phyloP scores from a whole-genome alignment of 345 rosid species.

The Zanthoxylum bungeanum region DNA sequence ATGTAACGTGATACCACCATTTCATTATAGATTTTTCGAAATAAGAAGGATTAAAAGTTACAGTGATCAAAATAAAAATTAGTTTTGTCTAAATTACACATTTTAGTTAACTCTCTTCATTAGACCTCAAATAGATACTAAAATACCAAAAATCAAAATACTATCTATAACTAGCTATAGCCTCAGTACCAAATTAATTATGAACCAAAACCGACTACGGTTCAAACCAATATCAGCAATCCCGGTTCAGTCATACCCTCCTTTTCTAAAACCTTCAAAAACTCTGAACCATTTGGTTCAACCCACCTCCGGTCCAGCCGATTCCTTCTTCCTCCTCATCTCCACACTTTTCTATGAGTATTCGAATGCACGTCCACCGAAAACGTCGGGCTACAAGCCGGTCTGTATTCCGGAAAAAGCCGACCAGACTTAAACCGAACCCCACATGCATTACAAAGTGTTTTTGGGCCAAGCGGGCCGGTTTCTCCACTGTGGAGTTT shows the following conservation, averaged over 20 bases:
- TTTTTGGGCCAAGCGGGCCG: conserved; percentile 57
- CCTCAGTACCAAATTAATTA: neutral
- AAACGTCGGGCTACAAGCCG: conserved; percentile 63
- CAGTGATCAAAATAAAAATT: too few species aligned
- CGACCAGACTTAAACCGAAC: conserved; percentile 62
- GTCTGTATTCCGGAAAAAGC: conserved; percentile 58
- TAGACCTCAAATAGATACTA: neutral
- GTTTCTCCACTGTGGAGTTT: conserved; percentile 68
- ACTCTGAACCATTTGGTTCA: conserved; percentile 28
- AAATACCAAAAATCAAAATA: conserved; percentile 5
- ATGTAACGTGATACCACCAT: too few species aligned
- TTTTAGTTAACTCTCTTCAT: too few species aligned
- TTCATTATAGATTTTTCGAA: too few species aligned
- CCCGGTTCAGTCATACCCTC: neutral
- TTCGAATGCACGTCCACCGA: conserved; percentile 45
- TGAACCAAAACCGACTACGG: conserved; percentile 3
- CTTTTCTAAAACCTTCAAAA: conserved; percentile 24
- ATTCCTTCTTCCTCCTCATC: conserved; percentile 42
- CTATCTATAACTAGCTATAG: neutral
- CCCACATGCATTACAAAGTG: conserved; percentile 61
- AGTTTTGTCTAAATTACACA: too few species aligned
- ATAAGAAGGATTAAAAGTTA: too few species aligned
- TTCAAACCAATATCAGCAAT: neutral
- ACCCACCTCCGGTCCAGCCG: conserved; percentile 18
- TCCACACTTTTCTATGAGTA: conserved; percentile 53